A percentile compares a stretch with the other conserved stretches of the same genome.
Conservation (phyloP, 495 filamentous ascomycete genomes). For the Aspergillus homomorphus region DNA sequence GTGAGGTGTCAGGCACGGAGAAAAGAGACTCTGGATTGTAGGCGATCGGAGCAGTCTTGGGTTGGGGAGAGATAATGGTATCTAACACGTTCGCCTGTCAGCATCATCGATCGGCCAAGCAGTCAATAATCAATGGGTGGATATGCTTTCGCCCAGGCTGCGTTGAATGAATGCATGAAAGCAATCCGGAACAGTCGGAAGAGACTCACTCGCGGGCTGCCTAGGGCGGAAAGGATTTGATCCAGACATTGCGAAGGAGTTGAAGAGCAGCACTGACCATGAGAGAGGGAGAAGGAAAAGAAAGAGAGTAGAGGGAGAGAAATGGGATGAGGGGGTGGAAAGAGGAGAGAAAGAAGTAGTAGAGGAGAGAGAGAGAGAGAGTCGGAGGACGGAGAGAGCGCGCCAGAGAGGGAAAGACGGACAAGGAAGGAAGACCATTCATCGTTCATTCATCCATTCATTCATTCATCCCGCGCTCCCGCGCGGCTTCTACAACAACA, state of each 20-base stretch:
- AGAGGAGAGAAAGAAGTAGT: background rate
- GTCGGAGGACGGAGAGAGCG: too few relatives aligned
- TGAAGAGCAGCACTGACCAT: conserved; percentile 29
- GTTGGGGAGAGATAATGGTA: conserved; percentile 4
- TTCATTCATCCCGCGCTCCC: background rate
- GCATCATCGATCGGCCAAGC: conserved; percentile 8
- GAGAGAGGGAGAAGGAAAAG: conserved; percentile 18
- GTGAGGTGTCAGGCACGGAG: conserved; percentile 1
- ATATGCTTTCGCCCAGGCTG: conserved; percentile 7
- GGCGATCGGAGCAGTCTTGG: background rate
- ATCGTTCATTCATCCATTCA: background rate
- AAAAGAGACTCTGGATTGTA: background rate
- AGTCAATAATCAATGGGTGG: conserved; percentile 18
- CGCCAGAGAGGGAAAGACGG: too few relatives aligned
- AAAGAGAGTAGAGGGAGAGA: conserved; percentile 13
- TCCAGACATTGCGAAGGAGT: conserved; percentile 50
- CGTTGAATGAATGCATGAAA: conserved; percentile 3
- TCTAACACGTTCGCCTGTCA: background rate
- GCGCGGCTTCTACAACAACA: conserved; percentile 1
- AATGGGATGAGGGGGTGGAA: background rate
- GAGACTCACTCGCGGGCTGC: conserved; percentile 35
- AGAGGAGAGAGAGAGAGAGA: too few relatives aligned
- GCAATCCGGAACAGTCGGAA: conserved; percentile 20
- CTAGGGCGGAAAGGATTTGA: conserved; percentile 57
- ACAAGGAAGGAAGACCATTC: background rate